A percentile compares a stretch with the other conserved stretches of the same genome.
These are phyloP conservation scores for Blumeria hordei DNA, from an alignment of 2,329 filamentous ascomycete genomes.

Conservation along the genomic window DNA sequence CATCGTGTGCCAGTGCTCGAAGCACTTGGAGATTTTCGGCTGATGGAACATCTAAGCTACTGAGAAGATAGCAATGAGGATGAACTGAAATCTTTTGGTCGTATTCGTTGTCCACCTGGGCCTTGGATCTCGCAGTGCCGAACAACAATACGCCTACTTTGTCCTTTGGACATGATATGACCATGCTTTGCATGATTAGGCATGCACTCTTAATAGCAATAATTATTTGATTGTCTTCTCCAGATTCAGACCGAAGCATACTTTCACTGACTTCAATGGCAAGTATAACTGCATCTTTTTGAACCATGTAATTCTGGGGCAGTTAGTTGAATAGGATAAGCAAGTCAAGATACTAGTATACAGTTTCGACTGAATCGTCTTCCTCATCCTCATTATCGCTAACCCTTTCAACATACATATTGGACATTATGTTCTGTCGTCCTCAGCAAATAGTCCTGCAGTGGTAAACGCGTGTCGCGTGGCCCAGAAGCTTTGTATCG, in stretches of 20 bases:
- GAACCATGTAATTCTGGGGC: slow-evolving; percentile 56
- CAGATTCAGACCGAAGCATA: slow-evolving; percentile 56
- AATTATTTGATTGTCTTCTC: slow-evolving; percentile 51
- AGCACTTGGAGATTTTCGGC: slow-evolving; percentile 68
- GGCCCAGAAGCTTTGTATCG: no score
- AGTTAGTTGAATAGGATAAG: background rate
- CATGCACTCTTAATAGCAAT: slow-evolving; percentile 88
- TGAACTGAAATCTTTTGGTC: slow-evolving; percentile 38
- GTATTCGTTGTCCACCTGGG: slow-evolving; percentile 39
- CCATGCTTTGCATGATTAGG: slow-evolving; percentile 89
- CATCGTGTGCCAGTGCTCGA: slow-evolving; percentile 53
- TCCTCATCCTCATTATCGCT: slow-evolving; percentile 39
- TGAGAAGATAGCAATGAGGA: slow-evolving; percentile 78
- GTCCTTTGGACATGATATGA: slow-evolving; percentile 86
- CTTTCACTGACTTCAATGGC: slow-evolving; percentile 78
- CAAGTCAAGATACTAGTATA: slow-evolving; percentile 12
- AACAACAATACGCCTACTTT: slow-evolving; percentile 94
- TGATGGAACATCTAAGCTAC: slow-evolving; percentile 67
- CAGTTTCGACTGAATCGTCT: slow-evolving; percentile 40
- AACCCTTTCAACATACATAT: no score
- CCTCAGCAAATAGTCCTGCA: no score
- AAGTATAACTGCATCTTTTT: slow-evolving; percentile 96
- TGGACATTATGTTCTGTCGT: no score
- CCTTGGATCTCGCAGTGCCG: slow-evolving; percentile 66
- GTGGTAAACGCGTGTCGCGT: no score